Percentiles rank a stretch among this genome's conserved stretches.
Evolutionary conservation across 2,329 filamentous ascomycete species (phyloP).

Genomic region (Clonostachys byssicola): DNA sequence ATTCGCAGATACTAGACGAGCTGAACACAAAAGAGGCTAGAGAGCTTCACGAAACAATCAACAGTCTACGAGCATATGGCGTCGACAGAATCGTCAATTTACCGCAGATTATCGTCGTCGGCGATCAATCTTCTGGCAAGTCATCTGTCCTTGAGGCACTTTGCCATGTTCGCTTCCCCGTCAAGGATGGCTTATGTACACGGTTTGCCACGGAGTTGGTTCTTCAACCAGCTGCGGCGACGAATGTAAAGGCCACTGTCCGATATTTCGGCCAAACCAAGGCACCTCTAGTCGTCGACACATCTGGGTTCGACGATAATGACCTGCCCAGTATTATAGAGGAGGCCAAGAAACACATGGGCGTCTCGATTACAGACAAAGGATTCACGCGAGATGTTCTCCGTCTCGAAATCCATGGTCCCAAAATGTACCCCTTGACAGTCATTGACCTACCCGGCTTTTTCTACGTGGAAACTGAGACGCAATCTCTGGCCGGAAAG

Average conservation of each 20-base stretch:
- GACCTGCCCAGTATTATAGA: slow-evolving; percentile 45
- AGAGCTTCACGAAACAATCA: slow-evolving; percentile 46
- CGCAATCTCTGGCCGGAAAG: slow-evolving; percentile 21
- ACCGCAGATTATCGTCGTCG: slow-evolving; percentile 54
- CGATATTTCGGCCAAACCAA: slow-evolving; percentile 18
- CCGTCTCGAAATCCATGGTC: slow-evolving; percentile 38
- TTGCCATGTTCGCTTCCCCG: slow-evolving; percentile 54
- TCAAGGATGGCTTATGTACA: slow-evolving; percentile 52
- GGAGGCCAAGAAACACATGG: slow-evolving; percentile 46
- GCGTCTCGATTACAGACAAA: slow-evolving; percentile 18
- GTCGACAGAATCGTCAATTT: slow-evolving; percentile 40
- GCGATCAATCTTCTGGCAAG: slow-evolving; percentile 58
- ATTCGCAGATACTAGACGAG: slow-evolving; percentile 24
- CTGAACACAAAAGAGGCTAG: slow-evolving; percentile 37
- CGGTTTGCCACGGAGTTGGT: slow-evolving; percentile 58
- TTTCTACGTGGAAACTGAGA: slow-evolving; percentile 20
- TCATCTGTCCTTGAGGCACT: slow-evolving; percentile 63
- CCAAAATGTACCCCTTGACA: slow-evolving; percentile 38
- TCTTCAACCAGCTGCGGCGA: slow-evolving; percentile 32
- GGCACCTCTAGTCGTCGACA: slow-evolving; percentile 13
- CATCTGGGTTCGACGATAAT: slow-evolving; percentile 26
- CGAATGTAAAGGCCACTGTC: slow-evolving; percentile 37
- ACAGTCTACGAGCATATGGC: slow-evolving; percentile 44
- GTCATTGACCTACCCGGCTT: slow-evolving; percentile 52
- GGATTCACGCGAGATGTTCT: slow-evolving; percentile 41